Base-by-base conservation (phyloP, 2,329 filamentous ascomycete genomes). In the Daldinia sp. region DNA sequence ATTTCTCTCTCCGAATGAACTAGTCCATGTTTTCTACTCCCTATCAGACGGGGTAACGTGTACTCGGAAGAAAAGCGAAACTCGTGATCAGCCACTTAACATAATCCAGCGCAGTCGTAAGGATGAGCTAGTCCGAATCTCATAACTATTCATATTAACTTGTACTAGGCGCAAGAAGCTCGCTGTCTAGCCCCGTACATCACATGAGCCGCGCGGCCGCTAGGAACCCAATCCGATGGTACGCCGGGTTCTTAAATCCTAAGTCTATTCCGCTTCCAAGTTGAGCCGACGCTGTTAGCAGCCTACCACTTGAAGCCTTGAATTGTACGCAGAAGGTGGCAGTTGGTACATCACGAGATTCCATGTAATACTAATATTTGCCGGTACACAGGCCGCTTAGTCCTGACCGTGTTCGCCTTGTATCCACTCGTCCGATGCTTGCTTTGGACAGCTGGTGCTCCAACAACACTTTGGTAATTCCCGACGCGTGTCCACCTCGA, bases 281-380 rank as follows among this genome's bases (percentile, higher is more conserved):
- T 45, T 30, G 23, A 54, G 37, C 39, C 10, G 25, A n/a, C 45
- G n/a, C 41, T 27, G 23, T 32, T 39, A 61, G 41, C 29, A 11
- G 32, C 21, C 45, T 45, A 23, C 45, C 17, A 56, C 19, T 25
- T 32, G 23, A 23, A 49, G 53, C 41, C 34, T 35, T 52, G 27
- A 27, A 37, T 51, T 53, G 19, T 58, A 56, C 13, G 57, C 52
- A 39, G 52, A 54, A 52, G 19, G 37, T 37, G 60, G 53, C 30
- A 58, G 30, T 48, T 66, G 52, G 52, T 65, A 27, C 48, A 62
- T 62, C 48, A 62, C 55, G 43, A 56, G 25, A 48, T 58, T 37
- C 3, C 29, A 53, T 64, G 58, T 29, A 59, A 54, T 25, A 50
- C 54, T 29, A 59, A 54, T 25, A 50, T 57, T 47, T 53, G 39